Base-by-base conservation (phyloP, 164 flowering plant species). In the Nymphaea colorata region DNA sequence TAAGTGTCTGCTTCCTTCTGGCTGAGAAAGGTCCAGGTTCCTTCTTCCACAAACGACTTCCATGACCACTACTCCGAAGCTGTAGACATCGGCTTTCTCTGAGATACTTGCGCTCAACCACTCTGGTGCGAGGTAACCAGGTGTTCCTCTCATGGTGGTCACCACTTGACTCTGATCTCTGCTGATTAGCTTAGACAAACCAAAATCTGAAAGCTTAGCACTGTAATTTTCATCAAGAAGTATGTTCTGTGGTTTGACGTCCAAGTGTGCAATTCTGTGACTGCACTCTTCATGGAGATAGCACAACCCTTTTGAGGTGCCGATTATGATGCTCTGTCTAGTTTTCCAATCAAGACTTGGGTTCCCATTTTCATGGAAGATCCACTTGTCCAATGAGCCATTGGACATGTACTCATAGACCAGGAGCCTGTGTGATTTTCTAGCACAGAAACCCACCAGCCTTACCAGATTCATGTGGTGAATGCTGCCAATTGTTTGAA, bases 221-320 rank as follows among this genome's bases (percentile, higher is more conserved):
- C 51, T 44, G 42, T 66, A 63, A 4, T 61, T 45, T 6, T 18
- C 16, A 41, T 71, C 75, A 3, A 77, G 51, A 3, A 77, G 76
- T 66, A 77, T 41, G 60, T 74, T 77, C 2, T 66, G 77, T 2
- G 77, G 76, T 42, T 76, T 76, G 55, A 76, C 70, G 45, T 76
- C 81, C 55, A 73, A 79, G 64, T 79, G 81, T 57, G 76, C 70
- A 4, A 79, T 74, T 47, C 70, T 67, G 42, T 64, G 75, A 5
- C 71, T 73, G 61, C 82, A 79, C 41, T 74, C 79, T 41, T 76
- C 77, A 42, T 79, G 82, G 25, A 79, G 64, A 62, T 79, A 79
- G 3, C 74, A 73, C 3, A 79, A 55, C 4, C 77, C 82, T 44
- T 68, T 79, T 0, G 79, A 77, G 5, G 78, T 72, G 10, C 76